Percentiles rank a stretch among this genome's conserved stretches.
Evolutionary conservation across 257 asterid genomes (phyloP).

Genomic region (Forsythia suspensa): DNA sequence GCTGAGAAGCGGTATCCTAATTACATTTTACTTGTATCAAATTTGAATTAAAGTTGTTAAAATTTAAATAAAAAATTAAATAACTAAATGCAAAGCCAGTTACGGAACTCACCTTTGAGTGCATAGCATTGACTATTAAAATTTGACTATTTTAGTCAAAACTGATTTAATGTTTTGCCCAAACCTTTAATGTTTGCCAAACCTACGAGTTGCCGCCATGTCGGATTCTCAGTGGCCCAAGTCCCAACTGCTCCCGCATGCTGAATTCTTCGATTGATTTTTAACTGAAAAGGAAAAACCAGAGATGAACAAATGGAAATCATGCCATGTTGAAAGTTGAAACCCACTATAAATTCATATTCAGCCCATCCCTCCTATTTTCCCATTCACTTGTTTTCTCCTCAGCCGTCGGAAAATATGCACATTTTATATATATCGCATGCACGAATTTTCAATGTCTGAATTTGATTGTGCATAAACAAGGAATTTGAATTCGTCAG

Average conservation of each 20-base stretch:
- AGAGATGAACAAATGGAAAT: background rate
- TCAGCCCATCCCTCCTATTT: background rate
- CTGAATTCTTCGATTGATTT: background rate
- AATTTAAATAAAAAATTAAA: too few relatives aligned
- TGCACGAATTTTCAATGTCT: background rate
- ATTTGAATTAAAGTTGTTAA: too few relatives aligned
- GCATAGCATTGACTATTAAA: too few relatives aligned
- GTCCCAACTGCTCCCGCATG: background rate
- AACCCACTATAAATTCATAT: background rate
- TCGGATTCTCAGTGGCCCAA: background rate
- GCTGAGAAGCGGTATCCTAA: too few relatives aligned
- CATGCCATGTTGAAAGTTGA: background rate
- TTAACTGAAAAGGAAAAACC: background rate
- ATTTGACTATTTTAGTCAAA: too few relatives aligned
- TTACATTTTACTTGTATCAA: too few relatives aligned
- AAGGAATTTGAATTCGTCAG: slow-evolving; percentile 31
- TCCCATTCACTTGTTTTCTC: background rate
- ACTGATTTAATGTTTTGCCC: too few relatives aligned
- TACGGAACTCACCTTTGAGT: too few relatives aligned
- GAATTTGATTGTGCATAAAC: background rate
- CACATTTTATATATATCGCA: background rate
- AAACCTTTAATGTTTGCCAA: background rate
- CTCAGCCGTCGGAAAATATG: background rate
- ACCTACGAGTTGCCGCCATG: background rate
- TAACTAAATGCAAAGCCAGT: too few relatives aligned